Percentiles rank a stretch among this genome's conserved stretches.
These are phyloP conservation scores for Megacollybia marginata DNA, from an alignment of 768 basidiomycete genomes.

Conservation along the genomic window DNA sequence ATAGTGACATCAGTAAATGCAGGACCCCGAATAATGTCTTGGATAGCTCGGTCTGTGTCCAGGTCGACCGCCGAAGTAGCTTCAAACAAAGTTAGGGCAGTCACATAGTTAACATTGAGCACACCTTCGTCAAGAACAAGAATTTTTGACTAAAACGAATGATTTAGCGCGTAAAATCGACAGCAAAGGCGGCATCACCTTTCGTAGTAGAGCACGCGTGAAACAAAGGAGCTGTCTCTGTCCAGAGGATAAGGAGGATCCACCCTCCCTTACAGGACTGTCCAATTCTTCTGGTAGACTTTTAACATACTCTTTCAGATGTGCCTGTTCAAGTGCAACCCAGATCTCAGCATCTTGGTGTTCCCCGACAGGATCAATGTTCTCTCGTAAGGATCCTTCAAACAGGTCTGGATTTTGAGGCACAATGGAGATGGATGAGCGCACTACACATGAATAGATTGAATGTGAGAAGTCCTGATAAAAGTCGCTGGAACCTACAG, in stretches of 20 bases:
- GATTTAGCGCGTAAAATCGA: not conserved
- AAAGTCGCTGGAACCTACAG: slow-evolving; percentile 27
- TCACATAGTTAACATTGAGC: slow-evolving; percentile 39
- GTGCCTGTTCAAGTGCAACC: slow-evolving; percentile 73
- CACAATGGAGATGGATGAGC: slow-evolving; percentile 77
- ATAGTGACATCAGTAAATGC: slow-evolving; percentile 77
- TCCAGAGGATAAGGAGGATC: slow-evolving; percentile 75
- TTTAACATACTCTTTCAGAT: slow-evolving; percentile 65
- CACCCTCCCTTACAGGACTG: slow-evolving; percentile 68
- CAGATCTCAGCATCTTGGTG: slow-evolving; percentile 80
- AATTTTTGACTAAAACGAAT: not conserved
- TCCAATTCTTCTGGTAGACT: slow-evolving; percentile 61
- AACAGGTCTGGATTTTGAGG: slow-evolving; percentile 73
- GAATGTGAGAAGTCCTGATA: slow-evolving; percentile 1
- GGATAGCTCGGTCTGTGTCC: slow-evolving; percentile 84
- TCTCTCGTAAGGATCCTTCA: slow-evolving; percentile 72
- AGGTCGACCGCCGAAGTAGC: slow-evolving; percentile 88
- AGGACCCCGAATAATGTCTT: slow-evolving; percentile 78
- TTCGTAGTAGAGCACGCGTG: slow-evolving; percentile 73
- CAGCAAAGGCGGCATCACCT: slow-evolving; percentile 30
- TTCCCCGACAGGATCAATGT: slow-evolving; percentile 80
- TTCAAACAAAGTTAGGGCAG: slow-evolving; percentile 91
- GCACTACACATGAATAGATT: slow-evolving; percentile 34
- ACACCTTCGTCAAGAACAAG: not conserved
- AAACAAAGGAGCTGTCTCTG: slow-evolving; percentile 88